Evolutionary conservation across 1,139 yeast genomes (phyloP).

Genomic region (Lodderomyces metapsilosis): DNA sequence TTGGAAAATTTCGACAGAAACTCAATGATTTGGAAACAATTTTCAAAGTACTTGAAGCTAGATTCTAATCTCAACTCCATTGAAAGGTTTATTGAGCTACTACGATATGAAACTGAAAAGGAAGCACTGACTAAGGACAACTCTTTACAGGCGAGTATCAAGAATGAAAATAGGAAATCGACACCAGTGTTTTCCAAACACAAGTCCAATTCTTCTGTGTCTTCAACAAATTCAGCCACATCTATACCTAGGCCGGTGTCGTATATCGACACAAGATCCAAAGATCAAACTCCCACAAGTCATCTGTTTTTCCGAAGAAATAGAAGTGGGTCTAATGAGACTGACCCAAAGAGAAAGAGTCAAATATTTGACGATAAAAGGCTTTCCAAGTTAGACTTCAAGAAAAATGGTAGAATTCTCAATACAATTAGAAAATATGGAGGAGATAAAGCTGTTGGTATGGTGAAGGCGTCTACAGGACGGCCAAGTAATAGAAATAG

Average conservation of each 20-base stretch:
- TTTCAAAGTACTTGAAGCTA: slow-evolving; percentile 32
- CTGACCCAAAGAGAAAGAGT: slow-evolving; percentile 7
- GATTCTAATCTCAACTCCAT: slow-evolving; percentile 50
- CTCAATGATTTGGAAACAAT: slow-evolving; percentile 50
- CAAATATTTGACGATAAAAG: slow-evolving; percentile 7
- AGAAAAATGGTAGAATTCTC: slow-evolving; percentile 36
- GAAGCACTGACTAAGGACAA: slow-evolving; percentile 5
- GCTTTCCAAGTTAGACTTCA: slow-evolving; percentile 13
- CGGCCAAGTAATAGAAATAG: slow-evolving; percentile 5
- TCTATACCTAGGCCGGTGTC: slow-evolving; percentile 50
- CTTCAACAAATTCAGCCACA: slow-evolving; percentile 23
- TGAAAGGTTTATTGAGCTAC: slow-evolving; percentile 49
- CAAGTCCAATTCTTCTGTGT: slow-evolving; percentile 22
- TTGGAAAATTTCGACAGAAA: slow-evolving; percentile 64
- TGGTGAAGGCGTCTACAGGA: slow-evolving; percentile 23
- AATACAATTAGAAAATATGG: slow-evolving; percentile 44
- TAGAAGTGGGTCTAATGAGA: slow-evolving; percentile 52
- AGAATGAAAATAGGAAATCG: slow-evolving; percentile 33
- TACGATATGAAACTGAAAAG: slow-evolving; percentile 24
- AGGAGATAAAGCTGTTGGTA: slow-evolving; percentile 41
- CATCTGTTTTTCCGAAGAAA: slow-evolving; percentile 60
- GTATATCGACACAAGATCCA: slow-evolving; percentile 42
- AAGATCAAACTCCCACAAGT: slow-evolving; percentile 28
- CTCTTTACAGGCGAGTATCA: slow-evolving; percentile 11
- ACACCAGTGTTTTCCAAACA: slow-evolving; percentile 29